Conservation (phyloP, 2,329 filamentous ascomycete genomes). For the Cladorrhinum sp. region DNA sequence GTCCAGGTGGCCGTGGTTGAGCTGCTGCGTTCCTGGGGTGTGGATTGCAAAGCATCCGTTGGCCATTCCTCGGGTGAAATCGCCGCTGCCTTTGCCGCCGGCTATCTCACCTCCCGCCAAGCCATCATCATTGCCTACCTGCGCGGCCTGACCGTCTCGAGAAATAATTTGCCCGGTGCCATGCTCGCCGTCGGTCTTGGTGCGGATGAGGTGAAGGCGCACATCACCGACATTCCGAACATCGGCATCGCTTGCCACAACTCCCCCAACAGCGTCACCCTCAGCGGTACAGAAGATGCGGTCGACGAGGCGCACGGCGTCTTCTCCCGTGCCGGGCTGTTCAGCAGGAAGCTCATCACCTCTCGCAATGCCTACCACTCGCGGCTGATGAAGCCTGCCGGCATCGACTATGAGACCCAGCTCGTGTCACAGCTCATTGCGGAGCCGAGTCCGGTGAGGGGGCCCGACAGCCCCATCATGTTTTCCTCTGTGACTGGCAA, state of each 20-base stretch:
- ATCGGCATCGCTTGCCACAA: slow-evolving; percentile 19
- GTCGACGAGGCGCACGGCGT: slow-evolving; percentile 12
- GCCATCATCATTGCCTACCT: too few species aligned
- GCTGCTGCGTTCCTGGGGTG: slow-evolving; percentile 24
- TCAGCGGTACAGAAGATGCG: slow-evolving; percentile 25
- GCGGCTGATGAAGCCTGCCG: slow-evolving; percentile 26
- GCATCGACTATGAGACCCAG: too few species aligned
- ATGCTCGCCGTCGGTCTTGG: slow-evolving; percentile 31
- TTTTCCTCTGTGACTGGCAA: not conserved
- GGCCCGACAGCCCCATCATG: too few species aligned
- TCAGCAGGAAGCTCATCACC: slow-evolving; percentile 26
- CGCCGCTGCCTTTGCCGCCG: slow-evolving; percentile 32
- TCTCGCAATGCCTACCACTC: slow-evolving; percentile 30
- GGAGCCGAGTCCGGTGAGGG: too few species aligned
- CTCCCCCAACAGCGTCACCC: slow-evolving; percentile 10
- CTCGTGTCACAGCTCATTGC: too few species aligned
- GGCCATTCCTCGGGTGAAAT: slow-evolving; percentile 34
- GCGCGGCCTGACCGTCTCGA: not conserved
- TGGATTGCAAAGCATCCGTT: slow-evolving; percentile 31
- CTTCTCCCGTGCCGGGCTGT: slow-evolving; percentile 19
- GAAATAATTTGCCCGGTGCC: slow-evolving; percentile 15
- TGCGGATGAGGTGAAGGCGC: slow-evolving; percentile 16
- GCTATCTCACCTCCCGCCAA: slow-evolving; percentile 8
- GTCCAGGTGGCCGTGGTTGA: slow-evolving; percentile 32
- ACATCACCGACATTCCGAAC: not conserved